Base-by-base conservation (phyloP, 2,329 filamentous ascomycete species). In the Fusarium devonianum region DNA sequence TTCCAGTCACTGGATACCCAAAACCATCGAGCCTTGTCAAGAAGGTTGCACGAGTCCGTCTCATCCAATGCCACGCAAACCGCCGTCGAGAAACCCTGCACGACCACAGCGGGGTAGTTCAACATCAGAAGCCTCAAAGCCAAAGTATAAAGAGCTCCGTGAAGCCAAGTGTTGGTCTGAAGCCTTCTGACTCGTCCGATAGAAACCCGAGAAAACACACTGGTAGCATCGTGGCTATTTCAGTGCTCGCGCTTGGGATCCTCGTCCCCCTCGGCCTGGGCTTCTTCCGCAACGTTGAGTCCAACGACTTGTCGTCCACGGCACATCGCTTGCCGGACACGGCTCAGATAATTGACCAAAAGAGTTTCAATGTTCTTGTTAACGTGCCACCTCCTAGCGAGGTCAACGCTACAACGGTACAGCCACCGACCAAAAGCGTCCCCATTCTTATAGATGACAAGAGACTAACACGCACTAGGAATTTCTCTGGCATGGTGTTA, bases 401-500 rank as follows among this genome's bases (percentile, higher is more conserved):
- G 7, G 60, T 58, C 7, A 56, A 62, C 18, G 60, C 48, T 13
- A 60, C 62, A 4, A 58, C 60, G 5, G 59, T 63, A 19, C 9
- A 32, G 7, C 10, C 7, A 7, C 3, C 10, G 5, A 4, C 3
- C 10, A 7, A 4, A 0, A 2, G 10, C 1, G 2, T 1, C 1
- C 1, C 0, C 2, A 0, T 2, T 4, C 1, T 1, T 0, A 12
- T 5, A 2, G 7, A 29, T 55, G 7, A 46, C 22, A 22, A 0
- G 9, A n/a, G n/a, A n/a, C n/a, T n/a, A n/a, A n/a, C n/a, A n/a
- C n/a, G n/a, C 5, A 3, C 5, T 2, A 45, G 37, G 32, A 53
- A 7, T 65, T 65, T 10, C 13, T 62, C 1, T 65, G 62, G 62
- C 60, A 58, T 1, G 62, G 62, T 3, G 60, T 65, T 1, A 61